Percentiles rank a stretch among this genome's conserved stretches.
Evolutionary conservation across 2,329 filamentous ascomycete genomes (phyloP).

Genomic region (Ustilaginoidea virens): DNA sequence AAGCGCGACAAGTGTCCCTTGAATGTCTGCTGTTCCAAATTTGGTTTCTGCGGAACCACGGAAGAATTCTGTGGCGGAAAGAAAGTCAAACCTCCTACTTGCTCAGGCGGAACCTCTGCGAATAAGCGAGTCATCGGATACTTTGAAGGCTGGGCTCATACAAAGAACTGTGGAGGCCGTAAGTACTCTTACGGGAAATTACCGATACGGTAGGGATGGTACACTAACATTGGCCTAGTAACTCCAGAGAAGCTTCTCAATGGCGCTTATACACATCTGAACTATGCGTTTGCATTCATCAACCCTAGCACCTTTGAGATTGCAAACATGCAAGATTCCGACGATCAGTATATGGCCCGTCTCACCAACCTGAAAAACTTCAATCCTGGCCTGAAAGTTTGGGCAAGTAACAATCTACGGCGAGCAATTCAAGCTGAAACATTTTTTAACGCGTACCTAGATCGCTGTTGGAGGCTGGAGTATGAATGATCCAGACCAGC

Average conservation of each 20-base stretch:
- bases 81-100: constrained; percentile 5
- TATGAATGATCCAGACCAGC: constrained; percentile 14
- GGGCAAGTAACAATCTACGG: not conserved
- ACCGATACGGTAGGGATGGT: constrained; percentile 8
- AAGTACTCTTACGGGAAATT: not conserved
- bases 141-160: constrained; percentile 15
- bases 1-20: constrained; percentile 15
- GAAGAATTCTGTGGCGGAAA: constrained; percentile 18
- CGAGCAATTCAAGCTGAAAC: not conserved
- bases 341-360: not conserved
- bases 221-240: constrained; percentile 2
- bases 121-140: constrained; percentile 14
- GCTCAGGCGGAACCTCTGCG: not conserved
- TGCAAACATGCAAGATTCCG: not conserved
- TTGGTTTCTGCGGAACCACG: constrained; percentile 1
- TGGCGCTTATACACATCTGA: constrained; percentile 16
- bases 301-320: constrained; percentile 13
- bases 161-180: constrained; percentile 1
- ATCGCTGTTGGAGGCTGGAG: constrained; percentile 10
- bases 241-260: constrained; percentile 12
- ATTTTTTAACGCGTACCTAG: constrained; percentile 3
- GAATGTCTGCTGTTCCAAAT: constrained; percentile 20
- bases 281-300: constrained; percentile 20
- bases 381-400: constrained; percentile 3
- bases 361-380: constrained; percentile 3